Conservation (phyloP, 805 yeast species). For the Kodamaea nitidulidarum region DNA sequence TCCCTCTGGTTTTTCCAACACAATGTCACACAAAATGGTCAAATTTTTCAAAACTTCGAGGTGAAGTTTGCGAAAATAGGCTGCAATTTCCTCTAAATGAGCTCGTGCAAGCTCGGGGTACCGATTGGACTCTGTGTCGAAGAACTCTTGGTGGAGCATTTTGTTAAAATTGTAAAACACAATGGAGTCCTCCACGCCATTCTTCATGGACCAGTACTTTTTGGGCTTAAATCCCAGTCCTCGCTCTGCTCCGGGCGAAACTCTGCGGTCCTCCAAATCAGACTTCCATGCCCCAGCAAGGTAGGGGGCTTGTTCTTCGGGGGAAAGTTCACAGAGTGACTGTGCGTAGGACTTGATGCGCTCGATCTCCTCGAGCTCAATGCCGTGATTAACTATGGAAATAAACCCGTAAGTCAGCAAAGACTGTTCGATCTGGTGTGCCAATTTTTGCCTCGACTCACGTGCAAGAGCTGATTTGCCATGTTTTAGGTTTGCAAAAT, state of each 20-base stretch:
- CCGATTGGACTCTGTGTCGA: constrained; percentile 16
- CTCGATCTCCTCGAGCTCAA: constrained; percentile 5
- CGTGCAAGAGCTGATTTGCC: constrained; percentile 6
- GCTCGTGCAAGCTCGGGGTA: constrained; percentile 40
- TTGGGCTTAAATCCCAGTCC: constrained; percentile 47
- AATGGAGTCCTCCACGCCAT: constrained; percentile 41
- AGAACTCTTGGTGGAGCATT: constrained; percentile 31
- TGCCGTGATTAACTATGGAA: constrained; percentile 10
- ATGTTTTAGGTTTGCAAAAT: constrained; percentile 9
- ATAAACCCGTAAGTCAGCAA: constrained; percentile 11
- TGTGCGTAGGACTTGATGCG: constrained; percentile 10
- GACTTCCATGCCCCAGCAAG: constrained; percentile 12
- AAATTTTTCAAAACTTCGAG: constrained; percentile 33
- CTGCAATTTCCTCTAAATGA: constrained; percentile 38
- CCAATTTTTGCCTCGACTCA: constrained; percentile 8
- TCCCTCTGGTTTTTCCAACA: constrained; percentile 47
- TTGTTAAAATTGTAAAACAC: constrained; percentile 43
- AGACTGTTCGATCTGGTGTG: constrained; percentile 9
- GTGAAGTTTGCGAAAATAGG: constrained; percentile 39
- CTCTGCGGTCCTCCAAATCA: constrained; percentile 10
- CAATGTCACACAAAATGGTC: constrained; percentile 39
- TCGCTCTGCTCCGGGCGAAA: constrained; percentile 41
- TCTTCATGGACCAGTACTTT: constrained; percentile 46
- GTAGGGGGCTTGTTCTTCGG: constrained; percentile 8
- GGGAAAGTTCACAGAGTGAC: constrained; percentile 10